Evolutionary conservation across 106 monocot species (phyloP), one percentile per base, ranked within the genome.

Genomic region (Acorus calamus): DNA sequence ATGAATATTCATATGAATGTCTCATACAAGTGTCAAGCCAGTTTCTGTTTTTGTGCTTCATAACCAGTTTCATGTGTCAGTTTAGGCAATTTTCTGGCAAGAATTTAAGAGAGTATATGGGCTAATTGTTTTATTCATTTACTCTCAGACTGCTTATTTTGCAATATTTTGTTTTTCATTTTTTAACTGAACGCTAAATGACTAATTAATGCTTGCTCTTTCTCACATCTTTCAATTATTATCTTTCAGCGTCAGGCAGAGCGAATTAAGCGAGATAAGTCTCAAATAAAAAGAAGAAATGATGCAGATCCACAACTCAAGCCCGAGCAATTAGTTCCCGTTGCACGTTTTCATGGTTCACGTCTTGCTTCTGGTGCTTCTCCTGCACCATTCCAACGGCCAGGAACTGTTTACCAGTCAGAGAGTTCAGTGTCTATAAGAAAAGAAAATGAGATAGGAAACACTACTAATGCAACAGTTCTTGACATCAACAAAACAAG

Each of bases 191-290:
- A 28, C 28, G 1, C 28, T 28, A 28, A 28, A 28, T 28, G 28
- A 28, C 28, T 28, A 28, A 28, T 28, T 28, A 28, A 28, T 28
- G 28, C 28, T 28, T 28, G 28, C 28, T 28, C 28, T 28, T 1
- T 28, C 28, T 28, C 28, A 28, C 28, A 9, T 54, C 52, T 59
- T 60, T 63, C 10, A 42, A 14, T 52, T 11, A 46, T 10, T 6
- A 4, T 56, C 11, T 73, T 64, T 9, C 73, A 98, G 98, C 87
- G 98, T 49, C 98, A 98, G 80, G 71, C 91, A 13, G 92, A 98
- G 57, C 91, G 98, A 78, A 83, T 81, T 52, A 92, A 81, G 72
- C 84, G 98, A 10, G 87, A 83, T 47, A 98, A 92, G 69, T 79
- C 71, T 10, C 91, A 98, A 56, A 76, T 83, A 75, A 88, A 68